Evolutionary conservation across 2,329 filamentous ascomycete species (phyloP), one percentile per base, ranked within the genome.

Genomic region (Aureobasidium sp.): DNA sequence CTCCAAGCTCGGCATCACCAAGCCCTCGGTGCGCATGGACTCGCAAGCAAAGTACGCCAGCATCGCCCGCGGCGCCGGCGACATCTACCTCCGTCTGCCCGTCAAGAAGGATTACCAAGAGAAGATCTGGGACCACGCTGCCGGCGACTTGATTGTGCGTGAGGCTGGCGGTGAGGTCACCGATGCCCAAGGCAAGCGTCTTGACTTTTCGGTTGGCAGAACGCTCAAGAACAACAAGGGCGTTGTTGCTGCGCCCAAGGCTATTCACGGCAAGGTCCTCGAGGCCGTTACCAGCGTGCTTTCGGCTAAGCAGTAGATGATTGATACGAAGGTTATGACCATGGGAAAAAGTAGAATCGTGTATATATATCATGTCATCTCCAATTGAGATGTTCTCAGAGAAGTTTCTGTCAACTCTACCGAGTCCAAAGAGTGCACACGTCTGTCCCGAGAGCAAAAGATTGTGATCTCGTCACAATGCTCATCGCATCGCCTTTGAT

Each of bases 111-210:
- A 88, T 60, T 99, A 99, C 78, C 86, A 96, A 74, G 94, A 99
- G 82, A 99, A 99, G 84, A 99, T 99, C 68, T 99, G 94, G 94
- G 94, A 99, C 73, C 94, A 99, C 75, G 94, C 94, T 20, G 94
- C 93, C 14, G 94, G 94, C 44, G 92, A 96, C 70, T 78, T 99
- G 63, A 92, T 99, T 67, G 94, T 97, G 44, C 83, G 92, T 62
- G 95, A 99, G 77, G 91, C 94, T 2, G 94, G 94, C 57, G 95
- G 94, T 53, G 81, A 89, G 70, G 93, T 99, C 60, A 95, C 91
- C 1, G 95, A 99, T 76, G 88, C 91, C 44, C 82, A 88, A 65
- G 94, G 95, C 69, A 89, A 89, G 72, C 82, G 85, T 64, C 80
- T 99, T 63, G 88, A 99, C 75, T 99, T 99, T 75, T 85, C 86